A percentile compares a stretch with the other conserved stretches of the same genome.
phyloP scores from a whole-genome alignment of 2,329 filamentous ascomycete species.

The Emmonsiellopsis sp. region DNA sequence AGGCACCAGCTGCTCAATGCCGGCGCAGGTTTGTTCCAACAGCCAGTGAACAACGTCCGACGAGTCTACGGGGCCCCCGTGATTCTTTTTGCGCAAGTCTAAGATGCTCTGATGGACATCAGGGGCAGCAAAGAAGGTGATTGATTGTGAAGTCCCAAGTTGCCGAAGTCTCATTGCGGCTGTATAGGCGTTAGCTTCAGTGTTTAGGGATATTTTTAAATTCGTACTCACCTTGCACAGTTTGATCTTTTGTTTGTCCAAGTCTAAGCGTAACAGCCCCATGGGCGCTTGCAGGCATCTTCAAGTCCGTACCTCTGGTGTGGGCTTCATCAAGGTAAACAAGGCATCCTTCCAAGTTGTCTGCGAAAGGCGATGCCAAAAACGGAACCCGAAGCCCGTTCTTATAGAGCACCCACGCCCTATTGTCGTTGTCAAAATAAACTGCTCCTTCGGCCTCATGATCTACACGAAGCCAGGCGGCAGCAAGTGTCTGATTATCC shows the following conservation, averaged over 20 bases:
- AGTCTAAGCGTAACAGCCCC: slow-evolving; percentile 61
- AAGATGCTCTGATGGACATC: slow-evolving; percentile 51
- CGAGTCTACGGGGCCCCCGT: slow-evolving; percentile 29
- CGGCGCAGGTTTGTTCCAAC: slow-evolving; percentile 45
- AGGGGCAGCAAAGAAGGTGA: slow-evolving; percentile 48
- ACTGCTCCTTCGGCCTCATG: slow-evolving; percentile 37
- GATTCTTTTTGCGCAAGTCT: slow-evolving; percentile 8
- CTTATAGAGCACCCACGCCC: slow-evolving; percentile 22
- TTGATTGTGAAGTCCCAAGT: slow-evolving; percentile 54
- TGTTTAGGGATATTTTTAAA: slow-evolving; percentile 27
- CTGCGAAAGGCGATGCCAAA: slow-evolving; percentile 48
- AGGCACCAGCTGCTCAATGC: slow-evolving; percentile 41
- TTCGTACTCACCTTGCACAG: slow-evolving; percentile 52
- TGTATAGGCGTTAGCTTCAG: slow-evolving; percentile 20
- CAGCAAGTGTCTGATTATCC: slow-evolving; percentile 46
- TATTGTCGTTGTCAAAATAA: slow-evolving; percentile 40
- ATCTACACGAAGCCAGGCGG: slow-evolving; percentile 40
- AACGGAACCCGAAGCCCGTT: slow-evolving; percentile 28
- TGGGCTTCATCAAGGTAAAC: slow-evolving; percentile 64
- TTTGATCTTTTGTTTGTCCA: slow-evolving; percentile 55
- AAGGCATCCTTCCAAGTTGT: slow-evolving; percentile 49
- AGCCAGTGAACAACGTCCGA: slow-evolving; percentile 50
- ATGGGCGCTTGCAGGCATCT: slow-evolving; percentile 47
- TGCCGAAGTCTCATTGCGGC: slow-evolving; percentile 62
- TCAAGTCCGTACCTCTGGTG: slow-evolving; percentile 60